Evolutionary conservation across 805 yeast species (phyloP).

Genomic region (Zygoascus ofunaensis): DNA sequence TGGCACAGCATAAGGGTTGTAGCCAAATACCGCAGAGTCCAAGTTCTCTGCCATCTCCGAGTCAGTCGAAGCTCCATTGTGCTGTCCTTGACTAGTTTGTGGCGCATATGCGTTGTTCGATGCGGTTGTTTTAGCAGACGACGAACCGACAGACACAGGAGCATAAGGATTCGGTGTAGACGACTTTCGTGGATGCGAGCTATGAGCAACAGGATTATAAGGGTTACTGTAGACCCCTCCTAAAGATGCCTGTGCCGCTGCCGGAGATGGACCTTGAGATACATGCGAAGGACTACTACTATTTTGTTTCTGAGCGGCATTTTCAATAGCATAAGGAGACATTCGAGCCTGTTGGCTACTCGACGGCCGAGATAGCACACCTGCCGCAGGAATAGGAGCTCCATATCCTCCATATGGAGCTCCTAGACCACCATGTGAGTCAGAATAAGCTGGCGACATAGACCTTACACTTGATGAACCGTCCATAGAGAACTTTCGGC

Average conservation of each 20-base stretch:
- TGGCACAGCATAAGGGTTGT: too few relatives aligned
- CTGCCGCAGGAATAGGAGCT: background rate
- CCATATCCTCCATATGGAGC: background rate
- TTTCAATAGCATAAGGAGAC: conserved; percentile 1
- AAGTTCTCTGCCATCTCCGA: too few relatives aligned
- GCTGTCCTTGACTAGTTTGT: background rate
- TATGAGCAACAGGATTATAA: too few relatives aligned
- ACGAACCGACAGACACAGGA: conserved; percentile 4
- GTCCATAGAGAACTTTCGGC: too few relatives aligned
- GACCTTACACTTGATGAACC: background rate
- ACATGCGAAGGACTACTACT: background rate
- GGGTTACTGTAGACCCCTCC: conserved; percentile 5
- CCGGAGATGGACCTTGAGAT: background rate
- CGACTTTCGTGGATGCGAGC: background rate
- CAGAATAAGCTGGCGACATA: background rate
- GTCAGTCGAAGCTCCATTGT: background rate
- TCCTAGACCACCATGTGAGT: background rate
- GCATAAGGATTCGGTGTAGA: conserved; percentile 9
- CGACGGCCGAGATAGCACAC: background rate
- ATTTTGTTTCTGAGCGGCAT: background rate
- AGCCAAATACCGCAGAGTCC: background rate
- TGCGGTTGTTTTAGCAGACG: background rate
- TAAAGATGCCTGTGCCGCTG: background rate
- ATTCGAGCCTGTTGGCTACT: background rate
- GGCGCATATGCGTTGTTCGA: background rate